Base-by-base conservation (phyloP, 1,284 basidiomycete genomes). In the Melampsora larici-populina region DNA sequence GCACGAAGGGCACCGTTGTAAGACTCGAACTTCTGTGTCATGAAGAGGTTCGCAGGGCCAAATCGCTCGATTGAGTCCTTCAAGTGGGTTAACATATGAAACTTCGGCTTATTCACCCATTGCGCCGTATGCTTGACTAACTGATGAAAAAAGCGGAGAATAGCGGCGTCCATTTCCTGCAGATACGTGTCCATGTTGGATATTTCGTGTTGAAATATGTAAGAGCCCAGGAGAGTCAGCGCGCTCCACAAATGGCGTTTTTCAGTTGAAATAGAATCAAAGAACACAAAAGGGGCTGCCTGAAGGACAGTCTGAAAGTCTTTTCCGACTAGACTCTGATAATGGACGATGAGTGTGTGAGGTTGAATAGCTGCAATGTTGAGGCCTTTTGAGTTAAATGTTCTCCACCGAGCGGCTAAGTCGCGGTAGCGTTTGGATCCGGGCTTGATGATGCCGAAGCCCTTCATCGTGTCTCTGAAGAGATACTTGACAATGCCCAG, bases 281-380 rank as follows among this genome's bases (percentile, higher is more conserved):
- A 80, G 0, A 86, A 74, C 0, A 85, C 84, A 82, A 85, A 85
- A 0, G 84, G 84, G 1, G 84, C 84, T 18, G 82, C 81, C 65
- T 86, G 86, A 3, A 82, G 81, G 31, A 86, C 83, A 0, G 73
- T 81, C 4, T 83, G 80, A 68, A 86, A 86, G 76, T 86, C 84
- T 1, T 81, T 79, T 0, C 85, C 85, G 78, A n/a, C n/a, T n/a
- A n/a, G n/a, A n/a, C n/a, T n/a, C n/a, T n/a, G n/a, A n/a, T n/a
- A n/a, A n/a, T n/a, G 0, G 84, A 84, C 1, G n/a, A n/a, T n/a
- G n/a, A n/a, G n/a, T n/a, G n/a, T n/a, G n/a, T n/a, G n/a, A n/a
- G n/a, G n/a, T n/a, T n/a, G n/a, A n/a, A n/a, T n/a, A n/a, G n/a
- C n/a, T n/a, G n/a, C n/a, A n/a, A n/a, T n/a, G n/a, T n/a, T n/a